These are phyloP conservation scores for Fistulinella prunicolor DNA, from an alignment of 768 basidiomycete genomes.

Conservation along the genomic window DNA sequence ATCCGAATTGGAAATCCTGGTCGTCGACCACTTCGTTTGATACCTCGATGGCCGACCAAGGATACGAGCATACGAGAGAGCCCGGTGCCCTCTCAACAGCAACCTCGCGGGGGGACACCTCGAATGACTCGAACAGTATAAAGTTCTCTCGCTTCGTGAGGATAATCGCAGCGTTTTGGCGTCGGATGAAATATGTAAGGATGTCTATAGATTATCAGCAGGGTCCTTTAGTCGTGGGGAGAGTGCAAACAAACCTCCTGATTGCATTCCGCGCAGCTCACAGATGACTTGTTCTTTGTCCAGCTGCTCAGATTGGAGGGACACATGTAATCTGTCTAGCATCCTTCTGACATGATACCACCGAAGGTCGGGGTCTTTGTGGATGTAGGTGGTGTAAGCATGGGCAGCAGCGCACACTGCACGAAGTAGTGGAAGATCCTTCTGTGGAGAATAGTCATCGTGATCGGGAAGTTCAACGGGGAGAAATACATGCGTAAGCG, in stretches of 20 bases:
- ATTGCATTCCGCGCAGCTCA: background rate
- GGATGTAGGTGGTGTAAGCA: background rate
- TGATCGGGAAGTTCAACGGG: background rate
- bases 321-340: conserved; percentile 2
- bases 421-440: background rate
- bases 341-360: conserved; percentile 4
- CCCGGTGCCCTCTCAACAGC: conserved; percentile 30
- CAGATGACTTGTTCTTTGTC: background rate
- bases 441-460: background rate
- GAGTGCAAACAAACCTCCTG: too few species aligned
- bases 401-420: too few species aligned
- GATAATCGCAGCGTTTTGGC: too few species aligned
- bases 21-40: conserved; percentile 10
- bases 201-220: conserved; percentile 28
- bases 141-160: too few species aligned
- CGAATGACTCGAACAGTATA: too few species aligned
- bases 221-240: too few species aligned
- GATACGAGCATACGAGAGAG: conserved; percentile 30
- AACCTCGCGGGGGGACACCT: too few species aligned
- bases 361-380: background rate
- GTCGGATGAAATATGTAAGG: conserved; percentile 35
- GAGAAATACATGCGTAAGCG: conserved; percentile 12
- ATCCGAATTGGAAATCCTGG: conserved; percentile 6
- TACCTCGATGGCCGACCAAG: conserved; percentile 13
- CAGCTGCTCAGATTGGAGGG: background rate